Evolutionary conservation across 2,329 filamentous ascomycete genomes (phyloP).

Genomic region (Colletotrichum eleusines): DNA sequence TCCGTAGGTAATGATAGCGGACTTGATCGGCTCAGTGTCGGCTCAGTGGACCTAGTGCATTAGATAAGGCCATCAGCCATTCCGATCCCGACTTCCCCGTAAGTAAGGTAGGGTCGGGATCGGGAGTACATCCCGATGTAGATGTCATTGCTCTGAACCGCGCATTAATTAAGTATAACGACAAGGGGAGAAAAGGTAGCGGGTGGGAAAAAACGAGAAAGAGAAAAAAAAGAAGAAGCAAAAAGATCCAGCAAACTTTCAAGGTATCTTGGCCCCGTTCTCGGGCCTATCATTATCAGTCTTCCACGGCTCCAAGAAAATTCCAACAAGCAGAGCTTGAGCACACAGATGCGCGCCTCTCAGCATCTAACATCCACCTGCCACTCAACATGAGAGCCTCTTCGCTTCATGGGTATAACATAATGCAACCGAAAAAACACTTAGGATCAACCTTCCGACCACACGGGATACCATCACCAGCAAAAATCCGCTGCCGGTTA

Average conservation of each 20-base stretch:
- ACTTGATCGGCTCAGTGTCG: constrained; percentile 27
- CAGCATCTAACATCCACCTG: not conserved
- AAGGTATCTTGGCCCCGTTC: not conserved
- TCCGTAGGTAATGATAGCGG: not conserved
- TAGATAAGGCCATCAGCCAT: constrained; percentile 18
- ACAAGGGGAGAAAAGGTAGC: too few relatives aligned
- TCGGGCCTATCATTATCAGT: not conserved
- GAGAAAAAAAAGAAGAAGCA: not conserved
- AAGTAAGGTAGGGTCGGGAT: constrained; percentile 26
- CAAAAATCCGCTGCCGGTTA: not conserved
- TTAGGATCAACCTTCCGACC: constrained; percentile 24
- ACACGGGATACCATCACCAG: not conserved
- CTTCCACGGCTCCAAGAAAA: not conserved
- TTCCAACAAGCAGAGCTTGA: constrained; percentile 2
- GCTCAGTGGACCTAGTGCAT: not conserved
- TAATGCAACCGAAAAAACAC: constrained; percentile 25
- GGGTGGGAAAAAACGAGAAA: not conserved
- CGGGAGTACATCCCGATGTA: constrained; percentile 18
- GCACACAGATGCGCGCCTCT: not conserved
- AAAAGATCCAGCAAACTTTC: not conserved
- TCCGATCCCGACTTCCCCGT: constrained; percentile 34
- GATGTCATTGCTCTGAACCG: not conserved
- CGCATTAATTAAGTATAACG: not conserved
- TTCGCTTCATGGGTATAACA: constrained; percentile 39
- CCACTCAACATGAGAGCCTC: not conserved